Conservation (phyloP, 2,329 filamentous ascomycete genomes). For the Talaromyces piceae region DNA sequence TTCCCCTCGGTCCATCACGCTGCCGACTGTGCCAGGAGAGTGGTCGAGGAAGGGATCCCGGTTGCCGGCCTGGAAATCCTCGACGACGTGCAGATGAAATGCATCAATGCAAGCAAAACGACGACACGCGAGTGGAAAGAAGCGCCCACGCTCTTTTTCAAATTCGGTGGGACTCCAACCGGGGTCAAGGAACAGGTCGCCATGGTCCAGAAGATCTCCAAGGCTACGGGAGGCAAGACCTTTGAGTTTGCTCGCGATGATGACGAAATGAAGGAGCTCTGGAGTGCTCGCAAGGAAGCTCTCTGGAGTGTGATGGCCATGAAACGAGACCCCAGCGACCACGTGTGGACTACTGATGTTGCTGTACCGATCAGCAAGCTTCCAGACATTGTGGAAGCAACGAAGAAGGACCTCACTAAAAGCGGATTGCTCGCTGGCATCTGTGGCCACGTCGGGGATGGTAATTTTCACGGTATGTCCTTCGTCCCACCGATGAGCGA, state of each 20-base stretch:
- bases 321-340: constrained; percentile 50
- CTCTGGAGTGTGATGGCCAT: constrained; percentile 66
- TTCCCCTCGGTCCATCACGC: constrained; percentile 61
- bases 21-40: constrained; percentile 69
- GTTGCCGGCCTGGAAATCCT: constrained; percentile 89
- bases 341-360: constrained; percentile 74
- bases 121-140: constrained; percentile 56
- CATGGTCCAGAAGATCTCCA: constrained; percentile 53
- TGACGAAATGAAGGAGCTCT: constrained; percentile 61
- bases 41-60: constrained; percentile 73
- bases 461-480: constrained; percentile 59
- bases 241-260: constrained; percentile 62
- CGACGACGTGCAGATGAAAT: constrained; percentile 82
- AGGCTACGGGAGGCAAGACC: constrained; percentile 45
- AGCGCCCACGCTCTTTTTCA: constrained; percentile 65
- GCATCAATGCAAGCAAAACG: constrained; percentile 49
- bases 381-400: constrained; percentile 64
- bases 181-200: constrained; percentile 58
- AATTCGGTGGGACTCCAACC: constrained; percentile 60
- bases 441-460: constrained; percentile 67
- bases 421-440: constrained; percentile 59
- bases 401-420: constrained; percentile 56
- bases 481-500: constrained; percentile 7
- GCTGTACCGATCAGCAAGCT: constrained; percentile 67
- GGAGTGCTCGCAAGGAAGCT: constrained; percentile 68